Evolutionary conservation across 2,329 filamentous ascomycete species (phyloP).

Genomic region (Aspergillus sojae): DNA sequence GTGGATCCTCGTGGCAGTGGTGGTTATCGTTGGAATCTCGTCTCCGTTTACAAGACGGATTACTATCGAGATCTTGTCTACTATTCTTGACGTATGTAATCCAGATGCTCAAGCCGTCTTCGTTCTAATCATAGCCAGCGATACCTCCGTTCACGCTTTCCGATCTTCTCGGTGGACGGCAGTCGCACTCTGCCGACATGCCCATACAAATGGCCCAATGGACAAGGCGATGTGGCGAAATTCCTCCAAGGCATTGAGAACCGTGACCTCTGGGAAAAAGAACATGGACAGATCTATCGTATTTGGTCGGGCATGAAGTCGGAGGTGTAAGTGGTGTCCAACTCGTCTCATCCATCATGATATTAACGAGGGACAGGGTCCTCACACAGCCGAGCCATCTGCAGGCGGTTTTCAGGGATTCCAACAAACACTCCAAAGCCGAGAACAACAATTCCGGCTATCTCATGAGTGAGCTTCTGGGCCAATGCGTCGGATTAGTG

Average conservation of each 20-base stretch:
- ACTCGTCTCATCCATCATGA: background rate
- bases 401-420: slow-evolving; percentile 46
- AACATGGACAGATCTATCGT: slow-evolving; percentile 42
- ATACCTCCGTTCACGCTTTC: slow-evolving; percentile 8
- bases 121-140: background rate
- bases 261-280: slow-evolving; percentile 33
- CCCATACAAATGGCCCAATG: slow-evolving; percentile 35
- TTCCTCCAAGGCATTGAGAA: slow-evolving; percentile 43
- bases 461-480: slow-evolving; percentile 44
- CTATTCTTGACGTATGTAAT: too few relatives aligned
- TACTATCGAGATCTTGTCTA: too few relatives aligned
- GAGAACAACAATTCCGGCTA: slow-evolving; percentile 45
- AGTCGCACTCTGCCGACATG: slow-evolving; percentile 8
- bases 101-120: background rate
- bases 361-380: slow-evolving; percentile 31
- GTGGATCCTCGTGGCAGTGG: too few relatives aligned
- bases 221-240: slow-evolving; percentile 42
- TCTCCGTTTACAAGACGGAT: too few relatives aligned
- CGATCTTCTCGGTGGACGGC: slow-evolving; percentile 6
- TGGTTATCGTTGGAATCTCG: too few relatives aligned
- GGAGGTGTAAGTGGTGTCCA: slow-evolving; percentile 41
- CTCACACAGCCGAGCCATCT: slow-evolving; percentile 40
- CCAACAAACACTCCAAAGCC: slow-evolving; percentile 48
- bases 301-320: slow-evolving; percentile 43
- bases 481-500: slow-evolving; percentile 48